Evolutionary conservation across 2,329 filamentous ascomycete genomes (phyloP), one percentile per base, ranked within the genome.

Genomic region (Talaromyces sp.): DNA sequence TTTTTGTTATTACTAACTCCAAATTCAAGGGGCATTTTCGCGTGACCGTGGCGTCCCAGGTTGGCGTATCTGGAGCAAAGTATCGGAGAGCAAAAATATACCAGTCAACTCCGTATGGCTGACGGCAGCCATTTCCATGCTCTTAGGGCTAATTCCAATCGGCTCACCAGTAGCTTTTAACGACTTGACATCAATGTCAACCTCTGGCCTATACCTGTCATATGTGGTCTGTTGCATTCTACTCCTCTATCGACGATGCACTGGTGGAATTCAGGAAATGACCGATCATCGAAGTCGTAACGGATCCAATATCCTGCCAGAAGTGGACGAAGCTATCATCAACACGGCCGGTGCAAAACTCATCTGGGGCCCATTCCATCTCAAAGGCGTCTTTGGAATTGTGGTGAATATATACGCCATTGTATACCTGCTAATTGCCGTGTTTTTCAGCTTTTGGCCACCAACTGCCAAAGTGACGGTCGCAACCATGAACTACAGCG

Each of bases 141-240:
- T 80, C 4, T 66, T 80, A 13, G 73, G 73, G 1, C 67, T 80
- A 21, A 81, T 83, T 68, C 81, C 80, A 65, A 75, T 83, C 45
- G 79, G 78, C 13, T 80, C 77, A 8, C 61, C 72, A 5, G 69
- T 75, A 15, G 80, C 78, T 10, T 77, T 81, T 65, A 78, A 80
- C 64, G 77, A 75, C 60, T 75, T 82, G 58, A 70, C 77, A 3
- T 80, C 78, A 0, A 71, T 83, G 21, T 74, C 73, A 2, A 70
- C 78, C 36, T 72, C 73, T 11, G 74, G 76, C 1, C 68, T 81
- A 13, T 73, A 80, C 25, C 71, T 72, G 22, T 80, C 78, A 4
- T 82, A 82, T 64, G 72, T 81, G 57, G 71, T 79, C 31, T 75
- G 76, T 35, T 74, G 77, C 33, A 63, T 69, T 9, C 73, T 75